Conservation (phyloP, 345 rosid genomes). For the Gossypium raimondii region DNA sequence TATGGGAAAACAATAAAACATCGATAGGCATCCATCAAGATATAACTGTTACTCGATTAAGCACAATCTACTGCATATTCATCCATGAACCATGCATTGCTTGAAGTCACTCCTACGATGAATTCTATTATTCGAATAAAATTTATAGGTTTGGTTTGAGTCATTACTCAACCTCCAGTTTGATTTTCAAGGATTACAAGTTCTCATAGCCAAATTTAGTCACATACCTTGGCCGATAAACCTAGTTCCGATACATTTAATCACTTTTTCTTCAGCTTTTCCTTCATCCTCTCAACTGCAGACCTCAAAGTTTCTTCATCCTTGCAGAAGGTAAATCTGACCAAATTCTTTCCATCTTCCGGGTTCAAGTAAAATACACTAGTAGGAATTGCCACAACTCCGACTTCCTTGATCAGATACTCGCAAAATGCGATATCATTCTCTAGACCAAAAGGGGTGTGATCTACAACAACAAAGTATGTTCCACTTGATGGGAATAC, state of each 20-base stretch:
- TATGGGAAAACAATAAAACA: too few relatives aligned
- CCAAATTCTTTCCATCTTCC: slow-evolving; percentile 90
- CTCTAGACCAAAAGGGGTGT: slow-evolving; percentile 77
- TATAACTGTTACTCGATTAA: neutral
- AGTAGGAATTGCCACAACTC: slow-evolving; percentile 90
- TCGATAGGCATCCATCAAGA: neutral
- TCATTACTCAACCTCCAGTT: neutral
- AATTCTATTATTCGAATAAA: slow-evolving; percentile 2
- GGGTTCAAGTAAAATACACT: slow-evolving; percentile 89
- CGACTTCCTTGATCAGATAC: slow-evolving; percentile 87
- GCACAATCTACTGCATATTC: neutral
- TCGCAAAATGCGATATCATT: slow-evolving; percentile 83
- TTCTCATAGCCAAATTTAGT: neutral
- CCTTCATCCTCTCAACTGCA: slow-evolving; percentile 87
- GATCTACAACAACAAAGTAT: slow-evolving; percentile 85
- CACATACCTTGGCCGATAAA: neutral
- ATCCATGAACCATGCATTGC: neutral
- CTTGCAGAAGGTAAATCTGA: slow-evolving; percentile 91
- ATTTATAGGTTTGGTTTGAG: neutral
- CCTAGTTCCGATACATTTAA: neutral
- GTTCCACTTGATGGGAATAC: slow-evolving; percentile 94
- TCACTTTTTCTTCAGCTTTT: slow-evolving; percentile 60
- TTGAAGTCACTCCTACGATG: neutral
- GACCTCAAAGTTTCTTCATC: slow-evolving; percentile 81
- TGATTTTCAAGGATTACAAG: neutral